Evolutionary conservation across 257 asterid genomes (phyloP).

Genomic region (Orobanche coerulescens): DNA sequence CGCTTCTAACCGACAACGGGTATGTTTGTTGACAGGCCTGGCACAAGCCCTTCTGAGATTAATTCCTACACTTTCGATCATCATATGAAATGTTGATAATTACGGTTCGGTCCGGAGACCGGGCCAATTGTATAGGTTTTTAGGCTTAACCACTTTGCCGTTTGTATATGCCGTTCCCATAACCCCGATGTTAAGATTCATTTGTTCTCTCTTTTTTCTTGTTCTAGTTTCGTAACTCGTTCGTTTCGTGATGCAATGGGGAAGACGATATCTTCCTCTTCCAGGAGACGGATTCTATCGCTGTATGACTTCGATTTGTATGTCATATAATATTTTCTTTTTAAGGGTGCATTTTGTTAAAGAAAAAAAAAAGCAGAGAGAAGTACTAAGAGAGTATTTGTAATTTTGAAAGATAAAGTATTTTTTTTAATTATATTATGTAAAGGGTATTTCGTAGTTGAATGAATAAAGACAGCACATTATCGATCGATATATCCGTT

Average conservation of each 20-base stretch:
- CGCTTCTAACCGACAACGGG: not conserved
- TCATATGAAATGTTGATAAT: constrained; percentile 48
- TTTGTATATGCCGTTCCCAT: no score
- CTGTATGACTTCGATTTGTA: not conserved
- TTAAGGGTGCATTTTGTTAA: no score
- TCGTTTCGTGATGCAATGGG: not conserved
- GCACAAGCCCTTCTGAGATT: constrained; percentile 84
- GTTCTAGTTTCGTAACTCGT: constrained; percentile 1
- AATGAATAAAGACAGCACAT: no score
- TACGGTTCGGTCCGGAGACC: not conserved
- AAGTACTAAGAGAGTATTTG: no score
- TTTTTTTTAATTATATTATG: no score
- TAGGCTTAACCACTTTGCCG: no score
- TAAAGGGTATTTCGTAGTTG: no score
- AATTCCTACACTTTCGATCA: constrained; percentile 66
- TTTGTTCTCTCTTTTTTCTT: not conserved
- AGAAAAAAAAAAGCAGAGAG: no score
- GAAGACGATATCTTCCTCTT: not conserved
- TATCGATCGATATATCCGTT: no score
- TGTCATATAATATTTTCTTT: no score
- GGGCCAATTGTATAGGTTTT: not conserved
- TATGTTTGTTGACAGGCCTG: constrained; percentile 60
- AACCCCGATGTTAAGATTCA: constrained; percentile 12
- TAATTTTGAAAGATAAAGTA: no score
- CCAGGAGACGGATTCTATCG: not conserved